Base-by-base conservation (phyloP, 1,284 basidiomycete genomes). In the Moesziomyces parantarcticus region DNA sequence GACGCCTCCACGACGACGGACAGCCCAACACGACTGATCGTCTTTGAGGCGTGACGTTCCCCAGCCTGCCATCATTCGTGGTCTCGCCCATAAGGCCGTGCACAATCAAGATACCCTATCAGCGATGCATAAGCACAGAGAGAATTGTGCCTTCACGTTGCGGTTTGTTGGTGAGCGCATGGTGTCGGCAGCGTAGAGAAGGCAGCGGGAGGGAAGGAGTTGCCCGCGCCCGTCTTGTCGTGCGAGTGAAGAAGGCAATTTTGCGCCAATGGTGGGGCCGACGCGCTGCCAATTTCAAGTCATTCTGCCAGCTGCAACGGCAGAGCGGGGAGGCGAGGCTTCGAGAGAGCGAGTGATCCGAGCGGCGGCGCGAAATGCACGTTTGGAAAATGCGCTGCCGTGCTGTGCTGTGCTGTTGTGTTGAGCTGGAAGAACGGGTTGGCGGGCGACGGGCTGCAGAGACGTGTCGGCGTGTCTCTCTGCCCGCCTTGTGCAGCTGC, bases 371-470 rank as follows among this genome's bases (percentile, higher is more conserved):
- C 42, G 22, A 43, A 43, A 20, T 43, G 42, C 42, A 41, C 6
- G n/a, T n/a, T 18, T n/a, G 16, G n/a, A 14, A 43, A 20, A 21
- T 20, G 20, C 20, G n/a, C n/a, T 13, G n/a, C 21, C 8, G 10
- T 9, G 29, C 29, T 32, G 29, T n/a, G n/a, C n/a, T n/a, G 29
- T 5, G 42, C 42, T 43, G 42, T 20, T 23, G 22, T 58, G 51
- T 50, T 54, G 56, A 58, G 62, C 62, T 65, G 62, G 65, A 68
- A 68, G 65, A 58, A 58, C n/a, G n/a, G n/a, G n/a, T n/a, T 58
- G 57, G 47, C 14, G 7, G 36, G 14, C 18, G 36, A 6, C 6
- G 16, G 18, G 16, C 14, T 16, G 6, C 36, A 39, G 36, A 13
- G 36, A 39, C 29, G 29, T 32, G 29, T 32, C 29, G 2, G 29